Conservation (phyloP, 2,329 filamentous ascomycete species). For the Calonectria leucothoes region DNA sequence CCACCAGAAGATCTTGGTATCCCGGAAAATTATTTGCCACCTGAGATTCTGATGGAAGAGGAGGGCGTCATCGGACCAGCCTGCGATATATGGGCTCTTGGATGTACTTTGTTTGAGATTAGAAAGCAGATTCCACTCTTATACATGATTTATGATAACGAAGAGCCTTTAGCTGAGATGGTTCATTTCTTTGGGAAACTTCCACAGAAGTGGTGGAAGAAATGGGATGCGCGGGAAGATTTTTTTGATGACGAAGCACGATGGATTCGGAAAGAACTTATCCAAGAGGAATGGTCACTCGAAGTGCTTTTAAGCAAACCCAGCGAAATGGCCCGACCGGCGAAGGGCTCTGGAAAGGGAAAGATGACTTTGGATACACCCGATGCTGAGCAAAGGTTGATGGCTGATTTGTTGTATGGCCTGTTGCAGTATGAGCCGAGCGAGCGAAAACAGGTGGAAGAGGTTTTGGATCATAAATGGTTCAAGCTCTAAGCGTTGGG, state of each 20-base stretch:
- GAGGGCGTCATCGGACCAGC: slow-evolving; percentile 27
- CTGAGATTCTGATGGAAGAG: slow-evolving; percentile 40
- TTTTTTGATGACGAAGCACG: slow-evolving; percentile 37
- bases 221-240: slow-evolving; percentile 37
- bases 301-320: slow-evolving; percentile 19
- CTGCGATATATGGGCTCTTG: slow-evolving; percentile 49
- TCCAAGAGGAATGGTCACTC: neutral
- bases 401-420: slow-evolving; percentile 40
- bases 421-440: slow-evolving; percentile 33
- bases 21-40: slow-evolving; percentile 43
- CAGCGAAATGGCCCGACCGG: neutral
- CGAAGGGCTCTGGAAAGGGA: no score
- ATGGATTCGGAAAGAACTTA: slow-evolving; percentile 5
- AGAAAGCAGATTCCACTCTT: slow-evolving; percentile 44
- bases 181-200: slow-evolving; percentile 45
- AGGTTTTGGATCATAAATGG: slow-evolving; percentile 37
- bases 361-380: slow-evolving; percentile 2
- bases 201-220: slow-evolving; percentile 45
- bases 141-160: slow-evolving; percentile 39
- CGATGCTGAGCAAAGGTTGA: slow-evolving; percentile 31
- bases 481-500: no score
- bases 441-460: slow-evolving; percentile 26
- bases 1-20: slow-evolving; percentile 40
- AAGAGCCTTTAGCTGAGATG: slow-evolving; percentile 45
- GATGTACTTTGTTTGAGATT: slow-evolving; percentile 48